Percentiles rank a stretch among this genome's conserved stretches.
Conservation (phyloP, 768 basidiomycete species). For the Serendipita sp. region DNA sequence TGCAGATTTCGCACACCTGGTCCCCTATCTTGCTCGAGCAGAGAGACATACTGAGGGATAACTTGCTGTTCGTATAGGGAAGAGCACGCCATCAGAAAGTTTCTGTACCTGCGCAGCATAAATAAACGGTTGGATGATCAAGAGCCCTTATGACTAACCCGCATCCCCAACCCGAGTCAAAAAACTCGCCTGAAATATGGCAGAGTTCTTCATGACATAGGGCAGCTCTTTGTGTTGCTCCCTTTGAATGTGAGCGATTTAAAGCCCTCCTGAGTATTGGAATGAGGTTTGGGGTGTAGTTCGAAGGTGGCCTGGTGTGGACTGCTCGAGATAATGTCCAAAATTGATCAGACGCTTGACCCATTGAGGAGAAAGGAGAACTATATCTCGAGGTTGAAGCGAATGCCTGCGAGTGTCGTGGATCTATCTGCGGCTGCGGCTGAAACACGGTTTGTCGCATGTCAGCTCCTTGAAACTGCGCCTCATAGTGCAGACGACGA, state of each 20-base stretch:
- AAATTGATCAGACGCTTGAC: neutral
- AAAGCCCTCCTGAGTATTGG: constrained; percentile 42
- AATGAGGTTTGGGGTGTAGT: constrained; percentile 60
- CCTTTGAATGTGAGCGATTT: constrained; percentile 32
- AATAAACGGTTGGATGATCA: neutral
- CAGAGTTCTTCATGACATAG: constrained; percentile 48
- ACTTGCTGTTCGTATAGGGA: constrained; percentile 48
- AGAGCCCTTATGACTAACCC: constrained; percentile 26
- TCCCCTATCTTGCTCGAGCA: constrained; percentile 36
- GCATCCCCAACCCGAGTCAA: constrained; percentile 59
- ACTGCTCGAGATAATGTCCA: constrained; percentile 55
- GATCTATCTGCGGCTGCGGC: neutral
- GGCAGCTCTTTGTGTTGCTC: constrained; percentile 35
- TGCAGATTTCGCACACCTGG: constrained; percentile 67
- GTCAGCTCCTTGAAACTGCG: constrained; percentile 24
- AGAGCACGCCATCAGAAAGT: constrained; percentile 64
- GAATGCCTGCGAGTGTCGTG: neutral
- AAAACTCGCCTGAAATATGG: constrained; percentile 38
- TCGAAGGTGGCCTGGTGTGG: constrained; percentile 30
- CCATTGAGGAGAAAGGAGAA: neutral
- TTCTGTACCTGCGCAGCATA: constrained; percentile 44
- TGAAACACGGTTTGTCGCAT: neutral
- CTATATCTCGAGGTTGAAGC: neutral
- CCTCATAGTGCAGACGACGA: constrained; percentile 39
- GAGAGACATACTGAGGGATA: constrained; percentile 44